Evolutionary conservation across 2,329 filamentous ascomycete species (phyloP).

Genomic region (Dothideomycetes sp.): DNA sequence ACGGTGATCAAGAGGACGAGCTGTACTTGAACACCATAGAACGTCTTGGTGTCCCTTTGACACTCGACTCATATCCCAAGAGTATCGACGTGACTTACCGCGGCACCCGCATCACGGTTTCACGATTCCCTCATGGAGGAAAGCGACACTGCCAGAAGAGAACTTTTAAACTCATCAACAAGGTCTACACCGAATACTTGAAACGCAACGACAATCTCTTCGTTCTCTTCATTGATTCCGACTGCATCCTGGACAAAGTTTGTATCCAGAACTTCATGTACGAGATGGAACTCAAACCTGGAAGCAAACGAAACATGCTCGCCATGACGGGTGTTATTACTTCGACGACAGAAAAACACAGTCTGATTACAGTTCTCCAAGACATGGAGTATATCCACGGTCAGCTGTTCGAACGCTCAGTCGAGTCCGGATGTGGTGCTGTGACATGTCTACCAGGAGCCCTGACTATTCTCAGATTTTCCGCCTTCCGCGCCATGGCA

Average conservation of each 20-base stretch:
- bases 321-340: constrained; percentile 98
- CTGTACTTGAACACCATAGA: constrained; percentile 80
- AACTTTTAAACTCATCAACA: constrained; percentile 88
- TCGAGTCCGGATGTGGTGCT: constrained; percentile 87
- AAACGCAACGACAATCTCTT: constrained; percentile 86
- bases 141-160: constrained; percentile 90
- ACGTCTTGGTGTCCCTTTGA: constrained; percentile 71
- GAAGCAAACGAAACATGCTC: constrained; percentile 84
- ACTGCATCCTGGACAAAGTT: constrained; percentile 83
- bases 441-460: constrained; percentile 93
- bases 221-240: constrained; percentile 93
- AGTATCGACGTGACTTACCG: constrained; percentile 87
- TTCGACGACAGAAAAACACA: constrained; percentile 80
- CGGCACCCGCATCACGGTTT: constrained; percentile 76
- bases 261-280: constrained; percentile 97
- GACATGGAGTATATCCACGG: constrained; percentile 99
- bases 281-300: constrained; percentile 95
- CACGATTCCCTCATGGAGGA: constrained; percentile 83
- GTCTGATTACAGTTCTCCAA: constrained; percentile 82
- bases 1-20: constrained; percentile 81
- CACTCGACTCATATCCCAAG: constrained; percentile 68
- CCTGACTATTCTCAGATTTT: constrained; percentile 91
- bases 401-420: constrained; percentile 88
- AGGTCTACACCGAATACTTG: constrained; percentile 79
- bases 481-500: constrained; percentile 91